Evolutionary conservation across 2,329 filamentous ascomycete genomes (phyloP).

Genomic region (Lecanicillium sp.): DNA sequence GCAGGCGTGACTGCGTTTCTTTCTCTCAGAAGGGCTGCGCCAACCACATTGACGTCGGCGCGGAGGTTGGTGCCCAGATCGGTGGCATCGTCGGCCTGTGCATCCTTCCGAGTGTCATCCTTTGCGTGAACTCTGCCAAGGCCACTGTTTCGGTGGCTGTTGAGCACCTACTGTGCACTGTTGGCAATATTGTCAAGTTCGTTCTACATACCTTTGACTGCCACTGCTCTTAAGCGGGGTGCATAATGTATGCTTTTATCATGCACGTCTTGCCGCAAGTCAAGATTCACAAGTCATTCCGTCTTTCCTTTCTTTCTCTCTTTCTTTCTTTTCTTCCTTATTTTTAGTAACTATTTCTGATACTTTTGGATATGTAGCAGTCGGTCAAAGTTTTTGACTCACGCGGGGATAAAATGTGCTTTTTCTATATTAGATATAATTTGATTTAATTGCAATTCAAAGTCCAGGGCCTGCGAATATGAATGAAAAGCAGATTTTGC

Average conservation of each 20-base stretch:
- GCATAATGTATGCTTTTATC: conserved; percentile 1
- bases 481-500: too few species aligned
- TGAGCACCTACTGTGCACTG: conserved; percentile 22
- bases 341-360: too few species aligned
- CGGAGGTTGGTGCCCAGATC: conserved; percentile 16
- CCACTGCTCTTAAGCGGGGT: conserved; percentile 19
- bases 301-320: neutral
- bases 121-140: conserved; percentile 18
- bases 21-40: conserved; percentile 28
- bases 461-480: too few species aligned
- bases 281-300: too few species aligned
- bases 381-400: neutral
- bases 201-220: conserved; percentile 24
- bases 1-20: conserved; percentile 29
- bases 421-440: neutral
- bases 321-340: neutral
- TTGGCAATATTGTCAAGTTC: conserved; percentile 20
- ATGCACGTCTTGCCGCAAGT: too few species aligned
- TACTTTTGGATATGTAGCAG: too few species aligned
- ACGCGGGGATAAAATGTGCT: neutral
- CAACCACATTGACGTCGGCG: conserved; percentile 26
- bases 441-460: too few species aligned
- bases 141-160: conserved; percentile 18
- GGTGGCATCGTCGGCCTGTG: conserved; percentile 22
- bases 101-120: conserved; percentile 22